Evolutionary conservation across 1,284 basidiomycete species (phyloP).

Genomic region (Porphyrellus sp.): DNA sequence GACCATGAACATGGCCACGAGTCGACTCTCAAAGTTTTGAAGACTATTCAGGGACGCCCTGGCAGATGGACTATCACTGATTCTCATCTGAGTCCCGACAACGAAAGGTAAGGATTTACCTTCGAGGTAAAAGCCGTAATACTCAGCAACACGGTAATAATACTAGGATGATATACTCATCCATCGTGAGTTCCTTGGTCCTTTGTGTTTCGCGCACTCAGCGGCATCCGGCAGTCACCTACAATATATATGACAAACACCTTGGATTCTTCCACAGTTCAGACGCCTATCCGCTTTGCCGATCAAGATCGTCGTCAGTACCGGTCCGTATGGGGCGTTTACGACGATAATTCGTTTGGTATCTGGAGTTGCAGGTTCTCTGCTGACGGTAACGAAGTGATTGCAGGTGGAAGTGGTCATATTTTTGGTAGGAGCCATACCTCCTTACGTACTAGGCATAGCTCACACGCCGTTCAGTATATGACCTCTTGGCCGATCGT

Average conservation of each 20-base stretch:
- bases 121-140: slow-evolving; percentile 50
- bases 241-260: slow-evolving; percentile 87
- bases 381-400: slow-evolving; percentile 90
- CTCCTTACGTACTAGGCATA: neutral
- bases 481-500: slow-evolving; percentile 81
- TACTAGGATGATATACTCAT: slow-evolving; percentile 88
- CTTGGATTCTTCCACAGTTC: slow-evolving; percentile 63
- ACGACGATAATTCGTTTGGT: slow-evolving; percentile 56
- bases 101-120: slow-evolving; percentile 63
- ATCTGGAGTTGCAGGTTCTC: slow-evolving; percentile 96
- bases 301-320: slow-evolving; percentile 40
- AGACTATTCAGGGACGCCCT: slow-evolving; percentile 72
- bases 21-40: slow-evolving; percentile 73
- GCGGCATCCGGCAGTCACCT: slow-evolving; percentile 45
- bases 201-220: slow-evolving; percentile 4
- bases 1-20: slow-evolving; percentile 43
- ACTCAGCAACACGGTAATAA: slow-evolving; percentile 19
- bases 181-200: slow-evolving; percentile 53
- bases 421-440: slow-evolving; percentile 61
- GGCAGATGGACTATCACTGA: slow-evolving; percentile 94
- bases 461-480: slow-evolving; percentile 52
- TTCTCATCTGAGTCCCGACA: slow-evolving; percentile 89
- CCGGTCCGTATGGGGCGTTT: slow-evolving; percentile 35
- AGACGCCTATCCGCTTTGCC: slow-evolving; percentile 73
- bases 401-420: slow-evolving; percentile 71